These are phyloP conservation scores for Solioccasus polychromus DNA, from an alignment of 768 basidiomycete species.

Conservation along the genomic window DNA sequence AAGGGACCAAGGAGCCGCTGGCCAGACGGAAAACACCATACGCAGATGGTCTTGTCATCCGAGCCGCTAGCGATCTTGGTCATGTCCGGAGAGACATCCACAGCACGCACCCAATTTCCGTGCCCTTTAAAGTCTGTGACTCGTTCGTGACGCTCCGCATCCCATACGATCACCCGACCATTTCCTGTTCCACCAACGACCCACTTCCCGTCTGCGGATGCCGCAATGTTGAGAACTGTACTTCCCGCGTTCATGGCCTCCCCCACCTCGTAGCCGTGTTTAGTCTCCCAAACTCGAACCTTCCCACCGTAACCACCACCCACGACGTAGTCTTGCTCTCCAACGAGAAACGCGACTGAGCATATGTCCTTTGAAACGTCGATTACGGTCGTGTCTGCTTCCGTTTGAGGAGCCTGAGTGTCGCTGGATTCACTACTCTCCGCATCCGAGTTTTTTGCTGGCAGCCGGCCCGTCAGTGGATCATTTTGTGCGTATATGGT, in stretches of 20 bases:
- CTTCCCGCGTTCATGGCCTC: conserved; percentile 5
- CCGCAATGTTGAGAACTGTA: conserved; percentile 4
- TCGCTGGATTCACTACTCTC: too few relatives aligned
- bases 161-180: too few relatives aligned
- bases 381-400: neutral
- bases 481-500: too few relatives aligned
- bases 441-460: too few relatives aligned
- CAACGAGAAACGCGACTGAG: conserved; percentile 6
- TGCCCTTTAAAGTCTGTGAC: too few relatives aligned
- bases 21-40: neutral
- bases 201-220: conserved; percentile 4
- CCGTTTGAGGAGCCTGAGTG: neutral
- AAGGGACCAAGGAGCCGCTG: neutral
- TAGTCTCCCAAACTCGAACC: conserved; percentile 2
- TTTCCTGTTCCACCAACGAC: too few relatives aligned
- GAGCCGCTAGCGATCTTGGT: too few relatives aligned
- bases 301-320: conserved; percentile 10
- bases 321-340: conserved; percentile 7
- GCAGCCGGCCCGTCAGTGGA: too few relatives aligned
- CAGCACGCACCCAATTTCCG: too few relatives aligned
- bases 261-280: conserved; percentile 4
- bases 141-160: too few relatives aligned
- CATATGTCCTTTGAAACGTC: conserved; percentile 6
- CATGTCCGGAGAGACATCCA: too few relatives aligned
- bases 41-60: neutral